phyloP scores from a whole-genome alignment of 805 yeast species.

The Pichia membranifaciens region DNA sequence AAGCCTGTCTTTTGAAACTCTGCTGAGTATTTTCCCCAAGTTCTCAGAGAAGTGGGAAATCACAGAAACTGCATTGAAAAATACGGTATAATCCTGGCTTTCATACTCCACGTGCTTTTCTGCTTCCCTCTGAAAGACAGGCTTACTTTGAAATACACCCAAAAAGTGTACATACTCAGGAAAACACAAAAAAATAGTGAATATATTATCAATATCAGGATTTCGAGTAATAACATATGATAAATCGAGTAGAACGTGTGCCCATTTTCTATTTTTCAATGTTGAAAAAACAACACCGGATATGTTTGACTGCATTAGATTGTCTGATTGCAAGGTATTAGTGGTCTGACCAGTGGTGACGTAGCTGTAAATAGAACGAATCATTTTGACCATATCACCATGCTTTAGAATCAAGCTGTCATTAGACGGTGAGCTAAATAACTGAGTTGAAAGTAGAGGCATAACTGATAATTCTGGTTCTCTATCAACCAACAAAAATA shows the following conservation, averaged over 20 bases:
- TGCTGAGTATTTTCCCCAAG: conserved; percentile 41
- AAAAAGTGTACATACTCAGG: conserved; percentile 54
- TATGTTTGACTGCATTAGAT: conserved; percentile 14
- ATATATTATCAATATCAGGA: conserved; percentile 38
- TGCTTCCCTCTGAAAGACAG: conserved; percentile 68
- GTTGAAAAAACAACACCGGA: conserved; percentile 33
- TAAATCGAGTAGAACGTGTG: conserved; percentile 73
- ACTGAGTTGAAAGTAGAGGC: conserved; percentile 70
- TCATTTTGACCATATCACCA: conserved; percentile 57
- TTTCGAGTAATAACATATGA: conserved; percentile 73
- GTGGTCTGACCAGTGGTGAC: conserved; percentile 46
- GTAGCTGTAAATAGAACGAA: conserved; percentile 58
- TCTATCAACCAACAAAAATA: conserved; percentile 67
- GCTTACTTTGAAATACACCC: conserved; percentile 69
- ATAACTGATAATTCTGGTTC: conserved; percentile 83
- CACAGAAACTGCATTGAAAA: conserved; percentile 62
- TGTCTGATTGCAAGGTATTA: neutral
- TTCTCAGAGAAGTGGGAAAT: conserved; percentile 56
- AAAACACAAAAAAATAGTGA: conserved; percentile 32
- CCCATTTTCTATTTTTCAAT: conserved; percentile 66
- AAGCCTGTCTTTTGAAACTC: conserved; percentile 13
- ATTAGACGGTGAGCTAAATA: conserved; percentile 84
- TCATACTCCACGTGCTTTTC: conserved; percentile 87
- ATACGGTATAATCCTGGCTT: conserved; percentile 71
- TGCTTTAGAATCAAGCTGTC: conserved; percentile 57